phyloP scores from a whole-genome alignment of 768 basidiomycete species.

The Leccinum incarnatum region DNA sequence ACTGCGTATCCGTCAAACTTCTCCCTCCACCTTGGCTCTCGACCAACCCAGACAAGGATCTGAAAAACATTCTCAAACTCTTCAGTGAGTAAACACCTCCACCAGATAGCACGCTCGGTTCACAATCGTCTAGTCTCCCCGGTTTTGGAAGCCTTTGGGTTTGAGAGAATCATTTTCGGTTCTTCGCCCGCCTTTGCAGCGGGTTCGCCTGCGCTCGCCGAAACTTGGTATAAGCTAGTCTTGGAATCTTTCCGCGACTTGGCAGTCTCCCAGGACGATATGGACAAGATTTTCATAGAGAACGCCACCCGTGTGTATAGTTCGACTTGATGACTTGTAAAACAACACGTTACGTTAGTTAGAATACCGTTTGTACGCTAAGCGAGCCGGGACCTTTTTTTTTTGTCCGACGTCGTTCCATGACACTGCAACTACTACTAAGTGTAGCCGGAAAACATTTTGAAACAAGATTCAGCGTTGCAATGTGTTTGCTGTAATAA shows the following conservation, averaged over 20 bases:
- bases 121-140: constrained; percentile 57
- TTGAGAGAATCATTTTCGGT: constrained; percentile 78
- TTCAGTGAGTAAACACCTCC: constrained; percentile 56
- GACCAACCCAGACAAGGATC: constrained; percentile 39
- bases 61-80: constrained; percentile 74
- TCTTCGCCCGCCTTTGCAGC: constrained; percentile 63
- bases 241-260: constrained; percentile 77
- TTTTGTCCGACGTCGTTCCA: neutral
- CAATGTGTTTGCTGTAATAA: constrained; percentile 8
- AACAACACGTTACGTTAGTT: neutral
- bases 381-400: neutral
- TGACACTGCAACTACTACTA: neutral
- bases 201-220: constrained; percentile 46
- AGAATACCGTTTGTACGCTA: neutral
- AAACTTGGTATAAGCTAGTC: constrained; percentile 80
- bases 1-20: constrained; percentile 70
- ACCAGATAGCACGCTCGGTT: neutral
- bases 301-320: constrained; percentile 47
- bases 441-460: constrained; percentile 4
- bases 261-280: constrained; percentile 70
- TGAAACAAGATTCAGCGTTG: neutral
- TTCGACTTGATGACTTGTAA: constrained; percentile 11
- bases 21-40: constrained; percentile 74
- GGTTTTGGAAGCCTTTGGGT: constrained; percentile 83
- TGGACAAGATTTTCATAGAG: constrained; percentile 70